Evolutionary conservation across 1,284 basidiomycete genomes (phyloP), one percentile per base, ranked within the genome.

Genomic region (Hemileia vastatrix): DNA sequence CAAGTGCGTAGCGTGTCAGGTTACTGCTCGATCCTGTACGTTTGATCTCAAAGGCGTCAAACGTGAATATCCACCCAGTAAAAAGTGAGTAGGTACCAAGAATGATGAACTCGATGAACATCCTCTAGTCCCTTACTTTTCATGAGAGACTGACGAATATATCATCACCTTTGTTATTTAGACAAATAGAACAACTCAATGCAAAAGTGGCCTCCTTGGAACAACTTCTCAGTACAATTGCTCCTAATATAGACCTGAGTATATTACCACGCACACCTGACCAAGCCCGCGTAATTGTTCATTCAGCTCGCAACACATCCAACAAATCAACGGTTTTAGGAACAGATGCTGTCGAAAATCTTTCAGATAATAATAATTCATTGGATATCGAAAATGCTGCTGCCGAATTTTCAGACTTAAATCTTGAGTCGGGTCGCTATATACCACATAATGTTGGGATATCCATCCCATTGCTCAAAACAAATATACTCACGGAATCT

Each of bases 131-230:
- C n/a, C n/a, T n/a, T n/a, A n/a, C n/a, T n/a, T n/a, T n/a, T n/a
- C n/a, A n/a, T n/a, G n/a, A n/a, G n/a, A n/a, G n/a, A n/a, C n/a
- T n/a, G n/a, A n/a, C n/a, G n/a, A n/a, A n/a, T n/a, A n/a, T n/a
- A n/a, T n/a, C n/a, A n/a, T n/a, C n/a, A n/a, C n/a, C n/a, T n/a
- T n/a, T n/a, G n/a, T 53, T 13, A 6, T 19, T 43, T 40, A 60
- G 57, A 53, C 50, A 60, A 18, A 31, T 60, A 18, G 49, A 60
- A 52, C 49, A 53, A 31, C 57, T 60, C 33, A 44, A 53, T n/a
- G 21, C 50, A 27, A 51, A 23, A 45, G 53, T 60, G n/a, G 23
- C 23, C 19, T 9, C 40, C 9, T 49, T 60, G 13, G 57, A 60
- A 23, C 15, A 60, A 32, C 32, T 51, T 23, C 31, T 60, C 31